Conservation (phyloP, 257 asterid genomes). For the Solanum appendiculatum region DNA sequence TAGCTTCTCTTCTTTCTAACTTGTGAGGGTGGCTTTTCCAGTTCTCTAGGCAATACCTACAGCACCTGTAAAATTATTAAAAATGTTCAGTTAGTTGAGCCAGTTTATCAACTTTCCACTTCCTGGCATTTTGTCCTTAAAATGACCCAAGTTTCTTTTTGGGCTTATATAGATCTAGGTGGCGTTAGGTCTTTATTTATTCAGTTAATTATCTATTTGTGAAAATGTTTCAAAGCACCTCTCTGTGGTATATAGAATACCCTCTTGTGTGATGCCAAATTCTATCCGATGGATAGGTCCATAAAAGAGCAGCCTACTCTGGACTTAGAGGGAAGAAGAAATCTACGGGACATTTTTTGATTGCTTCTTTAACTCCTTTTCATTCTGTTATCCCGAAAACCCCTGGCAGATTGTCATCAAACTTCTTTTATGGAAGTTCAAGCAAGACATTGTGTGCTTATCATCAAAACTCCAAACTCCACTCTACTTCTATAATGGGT, state of each 20-base stretch:
- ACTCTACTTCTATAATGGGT: slow-evolving; percentile 50
- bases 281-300: slow-evolving; percentile 58
- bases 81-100: not conserved
- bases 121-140: not conserved
- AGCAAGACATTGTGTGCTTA: slow-evolving; percentile 21
- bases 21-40: not conserved
- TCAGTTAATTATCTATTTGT: not conserved
- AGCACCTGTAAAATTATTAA: not conserved
- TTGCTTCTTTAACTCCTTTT: slow-evolving; percentile 67
- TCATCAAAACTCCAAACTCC: slow-evolving; percentile 30
- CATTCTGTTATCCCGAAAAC: slow-evolving; percentile 53
- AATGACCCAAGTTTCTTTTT: not conserved
- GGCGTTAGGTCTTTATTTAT: not conserved
- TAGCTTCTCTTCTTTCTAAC: not conserved
- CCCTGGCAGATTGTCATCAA: slow-evolving; percentile 51
- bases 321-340: slow-evolving; percentile 52
- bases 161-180: not conserved
- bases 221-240: not conserved
- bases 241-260: slow-evolving; percentile 1
- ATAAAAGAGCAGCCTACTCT: slow-evolving; percentile 34
- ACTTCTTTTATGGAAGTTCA: slow-evolving; percentile 22
- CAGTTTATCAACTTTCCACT: not conserved
- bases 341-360: slow-evolving; percentile 54
- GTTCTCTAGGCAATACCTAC: not conserved
- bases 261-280: slow-evolving; percentile 47